Evolutionary conservation across 2,329 filamentous ascomycete species (phyloP).

Genomic region (Ascochyta koolunga): DNA sequence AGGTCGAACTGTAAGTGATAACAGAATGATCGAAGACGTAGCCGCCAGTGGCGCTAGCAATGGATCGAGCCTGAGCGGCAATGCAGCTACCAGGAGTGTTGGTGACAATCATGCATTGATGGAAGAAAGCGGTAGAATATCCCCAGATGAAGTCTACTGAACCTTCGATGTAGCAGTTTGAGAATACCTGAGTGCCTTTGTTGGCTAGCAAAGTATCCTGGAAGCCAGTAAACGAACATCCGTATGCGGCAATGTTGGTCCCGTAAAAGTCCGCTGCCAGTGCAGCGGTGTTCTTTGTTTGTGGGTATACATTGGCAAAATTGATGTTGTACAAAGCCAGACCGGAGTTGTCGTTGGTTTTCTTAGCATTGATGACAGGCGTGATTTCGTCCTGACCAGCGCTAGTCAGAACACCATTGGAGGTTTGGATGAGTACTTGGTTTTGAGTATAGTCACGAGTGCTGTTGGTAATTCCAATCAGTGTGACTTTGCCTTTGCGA

Average conservation of each 20-base stretch:
- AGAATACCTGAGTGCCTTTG: conserved; percentile 61
- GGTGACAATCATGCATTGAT: conserved; percentile 47
- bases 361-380: conserved; percentile 55
- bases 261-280: conserved; percentile 57
- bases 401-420: conserved; percentile 50
- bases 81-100: conserved; percentile 31
- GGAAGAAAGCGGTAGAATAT: conserved; percentile 56
- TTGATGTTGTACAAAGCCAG: conserved; percentile 45
- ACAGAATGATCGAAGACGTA: conserved; percentile 61
- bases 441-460: conserved; percentile 48
- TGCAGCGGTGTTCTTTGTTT: conserved; percentile 41
- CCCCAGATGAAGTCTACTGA: conserved; percentile 62
- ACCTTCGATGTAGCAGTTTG: conserved; percentile 61
- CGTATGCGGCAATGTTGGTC: conserved; percentile 61
- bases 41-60: conserved; percentile 43
- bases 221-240: conserved; percentile 58
- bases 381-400: conserved; percentile 52
- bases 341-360: conserved; percentile 34
- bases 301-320: conserved; percentile 46
- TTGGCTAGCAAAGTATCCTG: conserved; percentile 57
- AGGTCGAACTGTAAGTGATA: conserved; percentile 50
- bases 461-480: conserved; percentile 44
- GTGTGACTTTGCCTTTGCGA: conserved; percentile 51
- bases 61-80: conserved; percentile 26
- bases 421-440: conserved; percentile 48